phyloP scores from a whole-genome alignment of 306 rosid species.

The Rubus parviflorus region DNA sequence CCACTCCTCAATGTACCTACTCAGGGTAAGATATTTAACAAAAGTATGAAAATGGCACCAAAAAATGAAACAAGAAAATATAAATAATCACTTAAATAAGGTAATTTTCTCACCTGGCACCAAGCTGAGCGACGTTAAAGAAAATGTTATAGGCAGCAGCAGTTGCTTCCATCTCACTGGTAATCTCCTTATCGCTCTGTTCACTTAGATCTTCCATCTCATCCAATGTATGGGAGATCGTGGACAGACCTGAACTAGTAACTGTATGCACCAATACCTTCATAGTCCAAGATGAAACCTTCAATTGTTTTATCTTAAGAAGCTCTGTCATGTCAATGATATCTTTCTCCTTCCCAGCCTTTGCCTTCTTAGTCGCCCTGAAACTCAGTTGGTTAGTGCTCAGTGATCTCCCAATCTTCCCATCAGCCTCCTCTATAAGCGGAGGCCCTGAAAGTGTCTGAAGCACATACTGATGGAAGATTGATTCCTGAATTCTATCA shows the following conservation, averaged over 20 bases:
- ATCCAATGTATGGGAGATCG: slow-evolving; percentile 64
- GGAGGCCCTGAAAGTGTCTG: slow-evolving; percentile 79
- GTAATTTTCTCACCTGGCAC: slow-evolving; percentile 54
- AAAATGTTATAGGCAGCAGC: slow-evolving; percentile 76
- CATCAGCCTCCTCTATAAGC: slow-evolving; percentile 55
- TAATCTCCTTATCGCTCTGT: slow-evolving; percentile 62
- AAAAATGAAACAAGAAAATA: not conserved
- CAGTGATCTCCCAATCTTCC: slow-evolving; percentile 32
- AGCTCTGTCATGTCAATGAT: slow-evolving; percentile 69
- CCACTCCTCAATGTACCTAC: slow-evolving; percentile 68
- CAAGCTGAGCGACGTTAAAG: slow-evolving; percentile 62
- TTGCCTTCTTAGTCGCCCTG: slow-evolving; percentile 50
- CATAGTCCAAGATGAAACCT: slow-evolving; percentile 96
- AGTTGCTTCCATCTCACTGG: slow-evolving; percentile 89
- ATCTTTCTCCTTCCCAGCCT: slow-evolving; percentile 43
- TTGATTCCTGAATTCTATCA: slow-evolving; percentile 85
- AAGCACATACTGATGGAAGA: slow-evolving; percentile 77
- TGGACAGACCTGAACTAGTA: slow-evolving; percentile 66
- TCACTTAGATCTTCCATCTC: slow-evolving; percentile 45
- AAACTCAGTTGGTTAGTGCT: slow-evolving; percentile 61
- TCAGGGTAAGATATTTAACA: slow-evolving; percentile 15
- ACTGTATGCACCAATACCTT: slow-evolving; percentile 82
- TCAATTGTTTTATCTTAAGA: slow-evolving; percentile 75
- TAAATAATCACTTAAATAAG: not conserved
- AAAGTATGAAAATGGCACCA: not conserved